These are phyloP conservation scores for Physcomitrellopsis africana DNA, from an alignment of 225 moss, liverwort and hornwort genomes.

Conservation along the genomic window DNA sequence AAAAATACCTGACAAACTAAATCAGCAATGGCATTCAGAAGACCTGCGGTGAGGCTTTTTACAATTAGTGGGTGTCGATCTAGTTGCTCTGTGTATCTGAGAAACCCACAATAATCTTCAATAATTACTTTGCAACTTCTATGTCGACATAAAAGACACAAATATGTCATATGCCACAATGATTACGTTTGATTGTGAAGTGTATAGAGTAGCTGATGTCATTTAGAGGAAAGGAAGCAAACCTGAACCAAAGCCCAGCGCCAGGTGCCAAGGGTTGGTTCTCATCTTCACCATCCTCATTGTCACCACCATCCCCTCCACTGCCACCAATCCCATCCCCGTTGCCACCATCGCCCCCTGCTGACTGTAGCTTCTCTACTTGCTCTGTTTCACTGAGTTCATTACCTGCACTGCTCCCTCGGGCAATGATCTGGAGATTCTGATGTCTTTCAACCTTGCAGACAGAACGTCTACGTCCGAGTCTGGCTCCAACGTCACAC, in stretches of 20 bases:
- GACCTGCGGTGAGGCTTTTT: constrained; percentile 65
- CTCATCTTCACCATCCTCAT: constrained; percentile 37
- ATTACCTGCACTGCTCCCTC: constrained; percentile 42
- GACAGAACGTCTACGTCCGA: constrained; percentile 21
- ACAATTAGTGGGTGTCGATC: constrained; percentile 64
- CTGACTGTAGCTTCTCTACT: constrained; percentile 37
- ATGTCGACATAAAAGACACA: neutral
- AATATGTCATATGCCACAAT: neutral
- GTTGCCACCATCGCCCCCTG: constrained; percentile 50
- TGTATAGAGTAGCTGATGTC: neutral
- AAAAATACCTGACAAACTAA: constrained; percentile 60
- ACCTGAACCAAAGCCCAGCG: constrained; percentile 60
- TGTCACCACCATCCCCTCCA: constrained; percentile 41
- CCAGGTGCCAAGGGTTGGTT: constrained; percentile 25
- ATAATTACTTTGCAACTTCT: neutral
- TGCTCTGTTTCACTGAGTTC: constrained; percentile 40
- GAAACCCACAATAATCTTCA: constrained; percentile 17
- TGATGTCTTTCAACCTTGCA: constrained; percentile 28
- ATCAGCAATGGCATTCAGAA: constrained; percentile 68
- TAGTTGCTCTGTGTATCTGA: constrained; percentile 66
- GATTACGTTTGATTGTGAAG: neutral
- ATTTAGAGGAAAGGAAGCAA: constrained; percentile 13
- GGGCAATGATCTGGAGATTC: constrained; percentile 22
- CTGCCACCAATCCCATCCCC: constrained; percentile 38
- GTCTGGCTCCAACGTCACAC: constrained; percentile 7